Base-by-base conservation (phyloP, 352 stramenopile genomes). In the Phytopythium aichiense region DNA sequence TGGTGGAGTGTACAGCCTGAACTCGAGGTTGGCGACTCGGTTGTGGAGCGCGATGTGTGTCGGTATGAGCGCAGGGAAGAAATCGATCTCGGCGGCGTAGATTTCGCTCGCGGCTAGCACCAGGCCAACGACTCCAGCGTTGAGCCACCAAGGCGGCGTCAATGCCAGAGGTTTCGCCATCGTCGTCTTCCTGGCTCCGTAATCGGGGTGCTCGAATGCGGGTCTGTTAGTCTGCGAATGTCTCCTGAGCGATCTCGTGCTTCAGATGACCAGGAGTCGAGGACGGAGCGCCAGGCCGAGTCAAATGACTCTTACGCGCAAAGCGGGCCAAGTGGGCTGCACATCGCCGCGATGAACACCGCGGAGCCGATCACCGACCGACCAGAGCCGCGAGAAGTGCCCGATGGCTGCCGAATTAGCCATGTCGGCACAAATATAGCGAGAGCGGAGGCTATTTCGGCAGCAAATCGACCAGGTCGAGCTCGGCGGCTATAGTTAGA, bases 1-100 rank as follows among this genome's bases (percentile, higher is more conserved):
- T 28, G 30, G 18, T 55, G 61, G 31, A 13, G 84, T 59, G 25
- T 79, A 79, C 35, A 89, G 48, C 1, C 79, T 75, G 30, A 40
- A 57, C 31, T 57, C 52, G 30, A 57, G 52, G n/a, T 46, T 11
- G 52, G 11, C 33, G 15, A 57, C 20, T 22, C 20, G 30, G 6
- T 57, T 31, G 15, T 42, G n/a, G 4, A 57, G 52, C 2, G 52
- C 31, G 9, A 57, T 57, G 7, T 57, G 52, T 12, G 30, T n/a
- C 30, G 30, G 52, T 7, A 57, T 20, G 4, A 57, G 16, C 16
- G 52, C 52, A 11, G 52, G 52, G 43, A 28, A 57, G 18, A 57
- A 37, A 4, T 57, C 52, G 20, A 57, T 30, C 30, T n/a, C 22
- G n/a, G 7, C 31, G 0, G 43, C 43, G n/a, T 3, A 50, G 43